These are phyloP conservation scores for Hypoxylon lenormandii DNA, from an alignment of 495 filamentous ascomycete species.

Conservation along the genomic window DNA sequence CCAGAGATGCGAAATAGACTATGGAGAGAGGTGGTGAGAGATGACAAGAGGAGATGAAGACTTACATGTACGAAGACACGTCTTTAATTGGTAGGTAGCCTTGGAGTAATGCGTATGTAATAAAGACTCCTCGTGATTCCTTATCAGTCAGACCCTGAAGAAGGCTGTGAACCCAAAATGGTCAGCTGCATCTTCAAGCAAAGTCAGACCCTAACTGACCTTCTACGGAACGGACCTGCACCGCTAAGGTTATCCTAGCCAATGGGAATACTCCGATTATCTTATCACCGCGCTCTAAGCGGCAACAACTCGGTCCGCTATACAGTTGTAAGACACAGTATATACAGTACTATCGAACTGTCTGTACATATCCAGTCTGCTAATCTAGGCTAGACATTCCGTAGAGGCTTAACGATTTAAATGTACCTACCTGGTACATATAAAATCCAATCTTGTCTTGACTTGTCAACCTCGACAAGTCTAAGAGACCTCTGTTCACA, in stretches of 20 bases:
- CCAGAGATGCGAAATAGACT: slow-evolving; percentile 25
- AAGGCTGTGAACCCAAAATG: slow-evolving; percentile 30
- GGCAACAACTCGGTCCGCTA: slow-evolving; percentile 17
- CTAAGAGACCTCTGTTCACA: background rate
- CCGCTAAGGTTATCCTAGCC: slow-evolving; percentile 15
- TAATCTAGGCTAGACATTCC: too few species aligned
- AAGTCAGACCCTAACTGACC: too few species aligned
- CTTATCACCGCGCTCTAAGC: slow-evolving; percentile 26
- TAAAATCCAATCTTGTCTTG: background rate
- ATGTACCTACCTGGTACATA: too few species aligned
- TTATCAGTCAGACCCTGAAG: slow-evolving; percentile 45
- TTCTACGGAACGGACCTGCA: slow-evolving; percentile 31
- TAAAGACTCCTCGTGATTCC: slow-evolving; percentile 34
- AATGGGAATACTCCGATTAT: slow-evolving; percentile 34
- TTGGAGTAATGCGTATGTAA: background rate
- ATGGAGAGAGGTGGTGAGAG: background rate
- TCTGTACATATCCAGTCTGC: background rate
- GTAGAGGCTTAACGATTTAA: too few species aligned
- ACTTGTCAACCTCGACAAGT: background rate
- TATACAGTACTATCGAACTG: slow-evolving; percentile 6
- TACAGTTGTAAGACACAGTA: slow-evolving; percentile 12
- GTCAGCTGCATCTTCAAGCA: slow-evolving; percentile 37
- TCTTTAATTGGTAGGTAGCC: background rate
- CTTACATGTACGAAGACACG: slow-evolving; percentile 6
- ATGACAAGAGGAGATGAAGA: slow-evolving; percentile 15